Evolutionary conservation across 768 basidiomycete genomes (phyloP).

Genomic region (Asterophora parasitica): DNA sequence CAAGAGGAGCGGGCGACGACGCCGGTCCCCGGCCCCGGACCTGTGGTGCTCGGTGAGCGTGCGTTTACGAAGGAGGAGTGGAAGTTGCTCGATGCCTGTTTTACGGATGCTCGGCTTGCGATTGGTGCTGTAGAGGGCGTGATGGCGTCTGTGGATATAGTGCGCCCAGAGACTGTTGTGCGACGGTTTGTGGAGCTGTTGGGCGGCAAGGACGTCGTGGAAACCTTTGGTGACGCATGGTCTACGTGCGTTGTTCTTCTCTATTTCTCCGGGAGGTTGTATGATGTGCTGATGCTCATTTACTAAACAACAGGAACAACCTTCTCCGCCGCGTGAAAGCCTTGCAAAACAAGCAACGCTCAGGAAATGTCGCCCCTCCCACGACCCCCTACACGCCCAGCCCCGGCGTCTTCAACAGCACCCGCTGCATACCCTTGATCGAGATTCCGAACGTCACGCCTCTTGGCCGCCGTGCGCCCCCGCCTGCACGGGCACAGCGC

Average conservation of each 20-base stretch:
- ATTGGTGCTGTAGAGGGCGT: slow-evolving; percentile 35
- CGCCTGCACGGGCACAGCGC: slow-evolving; percentile 19
- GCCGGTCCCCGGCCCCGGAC: neutral
- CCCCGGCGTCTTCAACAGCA: slow-evolving; percentile 7
- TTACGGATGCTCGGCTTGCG: slow-evolving; percentile 64
- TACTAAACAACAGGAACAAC: slow-evolving; percentile 35
- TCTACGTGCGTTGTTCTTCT: slow-evolving; percentile 35
- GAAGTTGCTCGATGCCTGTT: slow-evolving; percentile 75
- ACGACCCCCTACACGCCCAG: slow-evolving; percentile 36
- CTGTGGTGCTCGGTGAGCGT: slow-evolving; percentile 12
- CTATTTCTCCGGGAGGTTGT: neutral
- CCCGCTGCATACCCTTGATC: slow-evolving; percentile 23
- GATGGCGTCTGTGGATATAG: slow-evolving; percentile 47
- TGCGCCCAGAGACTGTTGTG: slow-evolving; percentile 56
- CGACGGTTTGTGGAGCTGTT: slow-evolving; percentile 47
- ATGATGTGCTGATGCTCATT: neutral
- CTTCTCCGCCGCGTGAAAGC: slow-evolving; percentile 49
- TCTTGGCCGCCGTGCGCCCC: slow-evolving; percentile 30
- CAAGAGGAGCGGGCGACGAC: neutral
- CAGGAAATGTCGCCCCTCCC: slow-evolving; percentile 53
- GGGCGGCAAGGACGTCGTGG: slow-evolving; percentile 39
- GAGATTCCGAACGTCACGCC: slow-evolving; percentile 54
- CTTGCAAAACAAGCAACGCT: slow-evolving; percentile 54
- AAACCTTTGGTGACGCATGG: slow-evolving; percentile 49
- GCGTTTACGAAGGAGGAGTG: slow-evolving; percentile 75